A percentile compares a stretch with the other conserved stretches of the same genome.
These are phyloP conservation scores for Curvularia sp. DNA, from an alignment of 2,329 filamentous ascomycete genomes.

Conservation along the genomic window DNA sequence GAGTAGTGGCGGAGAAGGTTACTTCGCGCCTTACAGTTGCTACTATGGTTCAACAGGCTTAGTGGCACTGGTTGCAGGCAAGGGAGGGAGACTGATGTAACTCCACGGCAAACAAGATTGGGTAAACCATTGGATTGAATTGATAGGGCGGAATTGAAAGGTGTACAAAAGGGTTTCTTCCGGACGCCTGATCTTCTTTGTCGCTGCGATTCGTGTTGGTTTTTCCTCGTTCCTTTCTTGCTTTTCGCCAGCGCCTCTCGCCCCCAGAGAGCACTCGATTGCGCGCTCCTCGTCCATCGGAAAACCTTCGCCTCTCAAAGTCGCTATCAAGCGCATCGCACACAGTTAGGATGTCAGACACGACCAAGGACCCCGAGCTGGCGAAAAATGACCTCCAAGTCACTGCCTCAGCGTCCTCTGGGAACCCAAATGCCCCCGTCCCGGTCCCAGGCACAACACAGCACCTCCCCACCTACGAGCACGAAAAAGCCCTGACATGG, in stretches of 20 bases:
- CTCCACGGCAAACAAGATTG: slow-evolving; percentile 20
- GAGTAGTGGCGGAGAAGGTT: slow-evolving; percentile 22
- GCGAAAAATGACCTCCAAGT: slow-evolving; percentile 40
- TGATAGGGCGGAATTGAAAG: neutral
- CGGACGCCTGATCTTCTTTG: neutral
- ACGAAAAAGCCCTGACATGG: slow-evolving; percentile 56
- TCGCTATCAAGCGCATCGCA: neutral
- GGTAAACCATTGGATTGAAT: slow-evolving; percentile 7
- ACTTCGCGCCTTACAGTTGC: slow-evolving; percentile 16
- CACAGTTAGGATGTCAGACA: slow-evolving; percentile 30
- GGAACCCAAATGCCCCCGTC: slow-evolving; percentile 24
- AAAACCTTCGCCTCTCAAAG: neutral
- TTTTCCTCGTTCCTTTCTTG: neutral
- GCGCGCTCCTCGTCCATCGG: neutral
- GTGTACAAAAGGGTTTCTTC: slow-evolving; percentile 18
- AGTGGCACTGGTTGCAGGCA: neutral
- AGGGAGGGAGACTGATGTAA: slow-evolving; percentile 22
- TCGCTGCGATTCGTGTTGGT: neutral
- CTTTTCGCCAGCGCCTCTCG: neutral
- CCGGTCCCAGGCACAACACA: slow-evolving; percentile 40
- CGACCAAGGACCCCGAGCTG: slow-evolving; percentile 37
- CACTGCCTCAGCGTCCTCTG: slow-evolving; percentile 36
- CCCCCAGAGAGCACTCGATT: slow-evolving; percentile 1
- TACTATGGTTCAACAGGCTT: slow-evolving; percentile 1
- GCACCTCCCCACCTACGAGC: slow-evolving; percentile 46